Evolutionary conservation across 1,139 yeast species (phyloP).

Genomic region (Nadsonia starkeyi-henricii): DNA sequence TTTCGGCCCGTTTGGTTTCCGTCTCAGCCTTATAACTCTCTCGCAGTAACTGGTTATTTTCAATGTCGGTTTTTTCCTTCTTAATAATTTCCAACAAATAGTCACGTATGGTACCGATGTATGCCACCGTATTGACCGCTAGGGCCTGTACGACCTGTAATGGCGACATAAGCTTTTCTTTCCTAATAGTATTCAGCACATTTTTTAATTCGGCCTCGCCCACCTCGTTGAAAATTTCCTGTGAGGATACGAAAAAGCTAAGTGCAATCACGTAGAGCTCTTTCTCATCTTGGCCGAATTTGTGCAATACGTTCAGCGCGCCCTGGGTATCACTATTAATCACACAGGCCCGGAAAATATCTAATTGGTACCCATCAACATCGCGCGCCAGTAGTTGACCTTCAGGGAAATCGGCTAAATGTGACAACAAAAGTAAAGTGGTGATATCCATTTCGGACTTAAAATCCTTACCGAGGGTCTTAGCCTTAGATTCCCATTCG

Average conservation of each 20-base stretch:
- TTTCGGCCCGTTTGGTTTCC: constrained; percentile 35
- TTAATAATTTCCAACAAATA: constrained; percentile 52
- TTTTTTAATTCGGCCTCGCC: constrained; percentile 37
- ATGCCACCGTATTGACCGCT: constrained; percentile 48
- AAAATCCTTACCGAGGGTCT: constrained; percentile 33
- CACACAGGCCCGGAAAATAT: constrained; percentile 50
- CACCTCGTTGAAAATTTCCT: constrained; percentile 37
- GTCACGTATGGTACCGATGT: constrained; percentile 61
- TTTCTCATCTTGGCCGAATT: constrained; percentile 48
- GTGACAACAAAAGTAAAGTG: constrained; percentile 50
- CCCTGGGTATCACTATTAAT: constrained; percentile 43
- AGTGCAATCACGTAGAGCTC: constrained; percentile 56
- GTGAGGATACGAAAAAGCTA: constrained; percentile 47
- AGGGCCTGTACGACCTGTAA: constrained; percentile 62
- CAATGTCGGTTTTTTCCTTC: constrained; percentile 49
- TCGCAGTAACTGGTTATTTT: constrained; percentile 52
- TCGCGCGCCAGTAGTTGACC: constrained; percentile 17
- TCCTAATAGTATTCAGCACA: constrained; percentile 41
- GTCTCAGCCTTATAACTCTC: constrained; percentile 61
- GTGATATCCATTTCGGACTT: constrained; percentile 38
- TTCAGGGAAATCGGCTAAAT: constrained; percentile 26
- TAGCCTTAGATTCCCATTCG: constrained; percentile 58
- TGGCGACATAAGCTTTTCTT: constrained; percentile 49
- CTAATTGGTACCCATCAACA: constrained; percentile 42
- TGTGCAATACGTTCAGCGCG: constrained; percentile 42